Conservation (phyloP, 1,284 basidiomycete species). For the Dichomitus squalens region DNA sequence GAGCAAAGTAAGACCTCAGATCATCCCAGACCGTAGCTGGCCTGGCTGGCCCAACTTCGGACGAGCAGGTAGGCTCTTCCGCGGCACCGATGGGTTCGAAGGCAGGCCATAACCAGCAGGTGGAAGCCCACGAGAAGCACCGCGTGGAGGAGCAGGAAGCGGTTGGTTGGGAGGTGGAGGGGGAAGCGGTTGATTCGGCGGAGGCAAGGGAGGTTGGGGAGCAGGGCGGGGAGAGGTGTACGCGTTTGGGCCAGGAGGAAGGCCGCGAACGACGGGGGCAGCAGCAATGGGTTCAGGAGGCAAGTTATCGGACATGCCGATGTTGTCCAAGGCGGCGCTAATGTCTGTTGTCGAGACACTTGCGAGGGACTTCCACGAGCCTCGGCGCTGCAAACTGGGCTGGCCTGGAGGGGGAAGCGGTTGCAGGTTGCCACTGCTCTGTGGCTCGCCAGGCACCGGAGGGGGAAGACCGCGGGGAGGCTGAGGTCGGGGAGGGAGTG, state of each 20-base stretch:
- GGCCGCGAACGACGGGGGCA: neutral
- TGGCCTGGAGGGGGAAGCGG: conserved; percentile 11
- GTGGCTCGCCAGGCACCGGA: conserved; percentile 6
- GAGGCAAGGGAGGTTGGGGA: conserved; percentile 11
- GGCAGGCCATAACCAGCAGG: conserved; percentile 18
- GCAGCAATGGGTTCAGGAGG: conserved; percentile 4
- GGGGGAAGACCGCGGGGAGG: conserved; percentile 21
- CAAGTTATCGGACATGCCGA: conserved; percentile 32
- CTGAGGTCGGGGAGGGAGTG: conserved; percentile 15
- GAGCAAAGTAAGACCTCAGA: conserved; percentile 9
- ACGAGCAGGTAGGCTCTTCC: conserved; percentile 16
- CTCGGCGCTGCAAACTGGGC: conserved; percentile 17
- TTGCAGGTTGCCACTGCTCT: conserved; percentile 7
- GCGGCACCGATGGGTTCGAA: conserved; percentile 15
- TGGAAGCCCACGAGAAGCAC: conserved; percentile 13
- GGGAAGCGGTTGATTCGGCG: conserved; percentile 10
- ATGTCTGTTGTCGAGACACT: conserved; percentile 29
- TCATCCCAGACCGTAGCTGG: conserved; percentile 26
- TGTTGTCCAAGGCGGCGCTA: conserved; percentile 30
- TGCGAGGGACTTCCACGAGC: conserved; percentile 32
- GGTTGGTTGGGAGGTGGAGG: conserved; percentile 15
- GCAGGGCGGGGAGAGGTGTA: conserved; percentile 21
- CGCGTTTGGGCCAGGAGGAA: conserved; percentile 25
- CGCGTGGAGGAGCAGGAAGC: conserved; percentile 15
- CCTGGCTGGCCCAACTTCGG: conserved; percentile 16